phyloP scores from a whole-genome alignment of 345 rosid species.

The Firmiana major region DNA sequence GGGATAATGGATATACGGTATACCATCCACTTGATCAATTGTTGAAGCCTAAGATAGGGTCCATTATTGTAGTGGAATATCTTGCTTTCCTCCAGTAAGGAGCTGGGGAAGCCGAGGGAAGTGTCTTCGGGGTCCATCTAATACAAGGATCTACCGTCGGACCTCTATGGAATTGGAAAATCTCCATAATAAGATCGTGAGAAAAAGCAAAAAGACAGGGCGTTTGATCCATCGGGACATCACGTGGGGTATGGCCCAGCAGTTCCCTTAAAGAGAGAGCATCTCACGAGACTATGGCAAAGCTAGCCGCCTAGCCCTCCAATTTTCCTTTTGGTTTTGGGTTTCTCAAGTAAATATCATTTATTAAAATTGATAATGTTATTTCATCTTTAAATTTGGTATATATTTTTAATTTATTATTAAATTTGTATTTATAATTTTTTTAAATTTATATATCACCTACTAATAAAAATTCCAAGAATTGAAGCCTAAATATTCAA shows the following conservation, averaged over 20 bases:
- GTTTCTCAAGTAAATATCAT: background rate
- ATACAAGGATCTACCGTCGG: slow-evolving; percentile 8
- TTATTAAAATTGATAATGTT: too few relatives aligned
- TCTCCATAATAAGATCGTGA: slow-evolving; percentile 25
- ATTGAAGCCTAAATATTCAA: too few relatives aligned
- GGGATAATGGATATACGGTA: too few relatives aligned
- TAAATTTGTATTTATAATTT: too few relatives aligned
- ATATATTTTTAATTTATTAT: too few relatives aligned
- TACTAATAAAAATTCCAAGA: too few relatives aligned
- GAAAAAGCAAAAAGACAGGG: background rate
- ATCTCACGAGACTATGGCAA: slow-evolving; percentile 37
- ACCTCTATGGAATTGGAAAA: slow-evolving; percentile 28
- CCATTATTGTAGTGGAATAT: slow-evolving; percentile 29
- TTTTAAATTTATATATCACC: too few relatives aligned
- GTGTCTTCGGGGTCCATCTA: slow-evolving; percentile 20
- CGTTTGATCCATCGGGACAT: slow-evolving; percentile 35
- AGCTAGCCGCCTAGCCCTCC: background rate
- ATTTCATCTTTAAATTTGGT: too few relatives aligned
- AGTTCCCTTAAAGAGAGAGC: slow-evolving; percentile 48
- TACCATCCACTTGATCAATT: slow-evolving; percentile 13
- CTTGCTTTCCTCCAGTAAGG: background rate
- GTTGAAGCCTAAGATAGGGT: slow-evolving; percentile 21
- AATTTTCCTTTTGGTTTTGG: background rate
- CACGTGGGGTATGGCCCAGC: slow-evolving; percentile 83
- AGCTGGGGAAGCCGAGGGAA: background rate